These are phyloP conservation scores for Chlorella sp. DNA, from an alignment of 139 green algal genomes.

Conservation along the genomic window DNA sequence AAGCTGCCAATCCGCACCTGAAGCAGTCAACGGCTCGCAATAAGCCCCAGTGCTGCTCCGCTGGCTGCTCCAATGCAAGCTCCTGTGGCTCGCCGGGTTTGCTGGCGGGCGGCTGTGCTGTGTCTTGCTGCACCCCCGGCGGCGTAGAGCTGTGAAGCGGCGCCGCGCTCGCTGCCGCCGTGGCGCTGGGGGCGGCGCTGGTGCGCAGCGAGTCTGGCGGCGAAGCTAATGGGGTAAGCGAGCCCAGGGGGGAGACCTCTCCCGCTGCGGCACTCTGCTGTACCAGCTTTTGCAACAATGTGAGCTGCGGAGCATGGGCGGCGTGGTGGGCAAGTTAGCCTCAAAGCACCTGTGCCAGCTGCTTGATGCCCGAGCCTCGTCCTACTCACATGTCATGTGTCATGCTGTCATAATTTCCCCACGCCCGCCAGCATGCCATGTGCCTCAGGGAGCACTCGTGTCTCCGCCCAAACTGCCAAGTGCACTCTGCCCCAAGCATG, in stretches of 20 bases:
- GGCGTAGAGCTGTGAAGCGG: not conserved
- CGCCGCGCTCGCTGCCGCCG: not conserved
- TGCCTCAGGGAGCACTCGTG: too few relatives aligned
- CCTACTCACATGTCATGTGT: too few relatives aligned
- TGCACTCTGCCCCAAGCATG: too few relatives aligned
- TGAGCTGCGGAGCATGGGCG: constrained; percentile 8
- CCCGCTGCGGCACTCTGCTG: constrained; percentile 33
- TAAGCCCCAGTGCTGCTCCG: not conserved
- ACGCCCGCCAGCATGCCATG: too few relatives aligned
- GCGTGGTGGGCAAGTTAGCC: not conserved
- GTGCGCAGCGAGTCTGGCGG: constrained; percentile 6
- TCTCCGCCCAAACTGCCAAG: too few relatives aligned
- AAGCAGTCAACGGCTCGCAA: constrained; percentile 35
- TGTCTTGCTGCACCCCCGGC: not conserved
- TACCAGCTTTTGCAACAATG: constrained; percentile 43
- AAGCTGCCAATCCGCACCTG: not conserved
- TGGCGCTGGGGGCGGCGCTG: not conserved
- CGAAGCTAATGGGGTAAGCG: not conserved
- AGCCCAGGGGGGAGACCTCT: not conserved
- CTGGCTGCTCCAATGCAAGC: not conserved
- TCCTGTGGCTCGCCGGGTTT: too few relatives aligned
- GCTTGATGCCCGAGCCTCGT: too few relatives aligned
- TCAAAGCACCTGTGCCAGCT: too few relatives aligned
- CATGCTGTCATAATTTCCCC: too few relatives aligned
- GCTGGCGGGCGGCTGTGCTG: too few relatives aligned